These are phyloP conservation scores for Favolaschia claudopus DNA, from an alignment of 768 basidiomycete genomes.

Conservation along the genomic window DNA sequence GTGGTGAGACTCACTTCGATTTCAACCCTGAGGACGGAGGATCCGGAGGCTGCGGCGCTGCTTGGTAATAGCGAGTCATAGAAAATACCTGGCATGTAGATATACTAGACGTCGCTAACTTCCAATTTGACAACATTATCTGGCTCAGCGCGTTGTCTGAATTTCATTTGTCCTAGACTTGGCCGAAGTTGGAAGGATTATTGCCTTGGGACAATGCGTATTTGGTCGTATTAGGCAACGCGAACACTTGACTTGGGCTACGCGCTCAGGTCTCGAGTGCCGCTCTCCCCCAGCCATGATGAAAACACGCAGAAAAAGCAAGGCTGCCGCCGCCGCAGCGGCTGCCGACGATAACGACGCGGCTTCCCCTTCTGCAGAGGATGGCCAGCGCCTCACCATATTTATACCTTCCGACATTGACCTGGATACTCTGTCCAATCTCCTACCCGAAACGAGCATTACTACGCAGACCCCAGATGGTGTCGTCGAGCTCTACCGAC, in stretches of 20 bases:
- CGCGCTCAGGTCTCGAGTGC: too few species aligned
- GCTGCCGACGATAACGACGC: constrained; percentile 35
- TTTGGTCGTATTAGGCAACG: too few species aligned
- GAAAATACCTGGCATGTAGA: too few species aligned
- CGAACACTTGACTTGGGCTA: too few species aligned
- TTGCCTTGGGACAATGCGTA: too few species aligned
- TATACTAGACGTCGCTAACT: too few species aligned
- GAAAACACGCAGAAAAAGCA: constrained; percentile 71
- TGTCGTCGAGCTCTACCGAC: constrained; percentile 68
- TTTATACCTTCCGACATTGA: constrained; percentile 75
- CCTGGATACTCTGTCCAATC: constrained; percentile 59
- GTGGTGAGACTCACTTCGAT: constrained; percentile 31
- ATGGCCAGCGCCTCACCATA: constrained; percentile 45
- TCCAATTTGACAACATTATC: too few species aligned
- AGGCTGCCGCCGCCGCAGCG: constrained; percentile 53
- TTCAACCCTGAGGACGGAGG: neutral
- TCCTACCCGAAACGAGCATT: constrained; percentile 70
- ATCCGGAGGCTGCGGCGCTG: too few species aligned
- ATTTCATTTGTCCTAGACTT: too few species aligned
- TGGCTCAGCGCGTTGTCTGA: too few species aligned
- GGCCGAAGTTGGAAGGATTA: too few species aligned
- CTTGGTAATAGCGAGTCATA: too few species aligned
- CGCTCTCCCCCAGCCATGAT: constrained; percentile 25
- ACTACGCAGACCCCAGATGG: constrained; percentile 64
- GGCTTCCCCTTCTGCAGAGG: constrained; percentile 41